phyloP scores from a whole-genome alignment of 2,329 filamentous ascomycete species.

The Aspergillus sojae region DNA sequence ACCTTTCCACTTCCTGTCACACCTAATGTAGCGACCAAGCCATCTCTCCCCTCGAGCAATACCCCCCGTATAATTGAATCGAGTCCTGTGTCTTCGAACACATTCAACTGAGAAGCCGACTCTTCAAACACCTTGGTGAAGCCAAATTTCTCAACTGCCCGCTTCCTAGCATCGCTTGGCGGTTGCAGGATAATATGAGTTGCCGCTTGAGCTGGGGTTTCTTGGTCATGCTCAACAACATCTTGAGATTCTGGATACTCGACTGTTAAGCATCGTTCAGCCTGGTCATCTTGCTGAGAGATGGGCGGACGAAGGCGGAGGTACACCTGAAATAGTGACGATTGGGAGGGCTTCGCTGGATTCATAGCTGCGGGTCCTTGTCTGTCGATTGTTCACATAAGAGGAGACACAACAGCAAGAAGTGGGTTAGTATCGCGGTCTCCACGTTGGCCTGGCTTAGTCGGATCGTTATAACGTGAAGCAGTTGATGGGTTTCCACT shows the following conservation, averaged over 20 bases:
- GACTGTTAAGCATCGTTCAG: conserved; percentile 75
- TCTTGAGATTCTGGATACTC: conserved; percentile 56
- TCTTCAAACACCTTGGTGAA: conserved; percentile 96
- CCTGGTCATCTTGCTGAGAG: conserved; percentile 40
- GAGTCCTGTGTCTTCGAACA: conserved; percentile 81
- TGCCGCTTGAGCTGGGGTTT: conserved; percentile 40
- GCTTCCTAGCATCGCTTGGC: conserved; percentile 77
- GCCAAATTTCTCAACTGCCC: conserved; percentile 88
- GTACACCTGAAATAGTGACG: conserved; percentile 85
- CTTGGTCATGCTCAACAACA: conserved; percentile 39
- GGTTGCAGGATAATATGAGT: conserved; percentile 78
- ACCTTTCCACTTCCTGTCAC: conserved; percentile 98
- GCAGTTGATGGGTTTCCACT: conserved; percentile 9
- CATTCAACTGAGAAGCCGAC: conserved; percentile 76
- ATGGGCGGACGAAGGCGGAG: conserved; percentile 76
- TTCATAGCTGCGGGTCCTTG: conserved; percentile 37
- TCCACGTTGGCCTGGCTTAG: neutral
- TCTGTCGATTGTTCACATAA: neutral
- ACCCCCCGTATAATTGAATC: conserved; percentile 78
- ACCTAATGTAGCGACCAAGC: conserved; percentile 84
- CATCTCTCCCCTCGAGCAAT: conserved; percentile 81
- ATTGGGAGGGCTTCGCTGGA: conserved; percentile 50
- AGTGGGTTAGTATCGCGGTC: neutral
- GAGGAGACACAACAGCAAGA: neutral
- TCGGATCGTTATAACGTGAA: neutral